phyloP scores from a whole-genome alignment of 2,329 filamentous ascomycete species.

The Xylariaceae sp. region DNA sequence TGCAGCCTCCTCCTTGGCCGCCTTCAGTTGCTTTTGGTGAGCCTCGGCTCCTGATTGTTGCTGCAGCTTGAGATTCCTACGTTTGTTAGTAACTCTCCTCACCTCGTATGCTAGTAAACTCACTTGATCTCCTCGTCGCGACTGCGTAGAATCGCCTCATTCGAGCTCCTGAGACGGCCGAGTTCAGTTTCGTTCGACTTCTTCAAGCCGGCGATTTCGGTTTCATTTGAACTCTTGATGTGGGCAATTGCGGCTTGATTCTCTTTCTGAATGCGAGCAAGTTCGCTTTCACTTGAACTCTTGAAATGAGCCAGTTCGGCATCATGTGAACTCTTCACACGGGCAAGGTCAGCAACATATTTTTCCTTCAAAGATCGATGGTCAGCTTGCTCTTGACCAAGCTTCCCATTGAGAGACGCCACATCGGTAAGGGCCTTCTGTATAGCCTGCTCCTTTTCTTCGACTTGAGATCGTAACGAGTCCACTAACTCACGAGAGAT shows the following conservation, averaged over 20 bases:
- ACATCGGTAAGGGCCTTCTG: slow-evolving; percentile 44
- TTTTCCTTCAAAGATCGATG: slow-evolving; percentile 62
- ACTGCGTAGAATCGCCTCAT: slow-evolving; percentile 63
- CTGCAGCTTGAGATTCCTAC: slow-evolving; percentile 40
- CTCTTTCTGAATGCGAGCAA: slow-evolving; percentile 54
- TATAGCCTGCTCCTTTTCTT: slow-evolving; percentile 58
- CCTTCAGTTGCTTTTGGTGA: slow-evolving; percentile 28
- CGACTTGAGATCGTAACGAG: slow-evolving; percentile 69
- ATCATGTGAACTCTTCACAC: slow-evolving; percentile 22
- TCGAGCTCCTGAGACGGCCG: slow-evolving; percentile 55
- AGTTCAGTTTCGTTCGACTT: slow-evolving; percentile 64
- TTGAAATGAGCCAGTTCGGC: slow-evolving; percentile 46
- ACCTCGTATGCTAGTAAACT: slow-evolving; percentile 18
- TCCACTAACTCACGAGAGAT: slow-evolving; percentile 94
- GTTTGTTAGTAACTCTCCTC: slow-evolving; percentile 10
- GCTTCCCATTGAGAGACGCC: slow-evolving; percentile 44
- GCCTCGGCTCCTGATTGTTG: slow-evolving; percentile 44
- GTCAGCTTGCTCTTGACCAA: slow-evolving; percentile 69
- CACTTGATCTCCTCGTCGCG: slow-evolving; percentile 62
- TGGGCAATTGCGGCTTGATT: slow-evolving; percentile 55
- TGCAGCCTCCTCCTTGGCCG: slow-evolving; percentile 25
- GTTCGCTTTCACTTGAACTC: slow-evolving; percentile 57
- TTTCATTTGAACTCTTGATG: slow-evolving; percentile 63
- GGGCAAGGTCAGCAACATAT: slow-evolving; percentile 45
- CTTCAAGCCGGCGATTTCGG: slow-evolving; percentile 54